phyloP scores from a whole-genome alignment of 1,284 basidiomycete species.

The Meripilus lineatus region DNA sequence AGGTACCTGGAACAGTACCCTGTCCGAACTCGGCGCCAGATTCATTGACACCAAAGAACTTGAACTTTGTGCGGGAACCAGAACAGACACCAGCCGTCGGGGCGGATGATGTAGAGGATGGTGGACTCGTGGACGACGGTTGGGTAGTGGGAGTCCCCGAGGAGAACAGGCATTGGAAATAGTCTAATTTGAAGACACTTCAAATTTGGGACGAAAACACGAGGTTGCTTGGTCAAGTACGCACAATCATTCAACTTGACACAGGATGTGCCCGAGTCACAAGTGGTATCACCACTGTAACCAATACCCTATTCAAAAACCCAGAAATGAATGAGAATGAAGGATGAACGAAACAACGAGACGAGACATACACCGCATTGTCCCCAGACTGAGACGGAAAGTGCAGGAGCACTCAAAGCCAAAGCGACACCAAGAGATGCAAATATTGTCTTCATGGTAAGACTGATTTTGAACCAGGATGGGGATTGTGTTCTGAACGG shows the following conservation, averaged over 20 bases:
- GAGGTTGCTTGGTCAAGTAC: neutral
- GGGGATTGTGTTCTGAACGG: too few species aligned
- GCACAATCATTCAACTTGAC: slow-evolving; percentile 22
- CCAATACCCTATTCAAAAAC: slow-evolving; percentile 20
- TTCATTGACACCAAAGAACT: slow-evolving; percentile 59
- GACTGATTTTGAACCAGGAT: too few species aligned
- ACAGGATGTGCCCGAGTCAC: slow-evolving; percentile 24
- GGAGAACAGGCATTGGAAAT: slow-evolving; percentile 25
- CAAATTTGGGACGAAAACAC: neutral
- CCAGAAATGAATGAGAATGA: neutral
- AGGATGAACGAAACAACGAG: neutral
- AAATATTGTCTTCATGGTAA: slow-evolving; percentile 20
- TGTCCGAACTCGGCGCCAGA: slow-evolving; percentile 56
- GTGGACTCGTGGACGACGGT: slow-evolving; percentile 6
- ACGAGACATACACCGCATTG: slow-evolving; percentile 27
- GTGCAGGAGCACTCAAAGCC: slow-evolving; percentile 20
- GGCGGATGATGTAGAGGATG: slow-evolving; percentile 9
- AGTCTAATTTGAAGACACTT: slow-evolving; percentile 15
- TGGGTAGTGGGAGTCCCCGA: slow-evolving; percentile 8
- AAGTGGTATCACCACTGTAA: slow-evolving; percentile 24
- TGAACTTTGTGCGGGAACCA: slow-evolving; percentile 48
- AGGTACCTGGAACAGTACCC: slow-evolving; percentile 39
- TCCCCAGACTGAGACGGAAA: slow-evolving; percentile 26
- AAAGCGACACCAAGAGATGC: slow-evolving; percentile 23
- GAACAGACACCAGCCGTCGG: slow-evolving; percentile 26